These are phyloP conservation scores for Hymenoscyphus infarciens DNA, from an alignment of 2,329 filamentous ascomycete genomes.

Conservation along the genomic window DNA sequence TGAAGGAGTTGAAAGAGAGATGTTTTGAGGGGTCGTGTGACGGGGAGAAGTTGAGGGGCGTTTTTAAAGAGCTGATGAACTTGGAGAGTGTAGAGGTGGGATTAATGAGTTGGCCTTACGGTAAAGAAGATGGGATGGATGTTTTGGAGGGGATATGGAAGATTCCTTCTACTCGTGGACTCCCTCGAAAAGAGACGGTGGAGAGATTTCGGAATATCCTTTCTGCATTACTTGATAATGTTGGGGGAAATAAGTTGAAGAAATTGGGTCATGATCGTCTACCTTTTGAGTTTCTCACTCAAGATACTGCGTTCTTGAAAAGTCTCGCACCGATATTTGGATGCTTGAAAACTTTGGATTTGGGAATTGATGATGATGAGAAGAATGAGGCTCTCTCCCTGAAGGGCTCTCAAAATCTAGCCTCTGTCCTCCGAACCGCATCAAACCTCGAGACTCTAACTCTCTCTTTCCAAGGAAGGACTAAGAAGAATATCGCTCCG, in stretches of 20 bases:
- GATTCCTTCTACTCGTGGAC: constrained; percentile 26
- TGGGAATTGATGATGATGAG: constrained; percentile 25
- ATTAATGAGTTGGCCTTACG: constrained; percentile 25
- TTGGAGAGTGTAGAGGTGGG: constrained; percentile 25
- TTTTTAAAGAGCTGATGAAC: constrained; percentile 24
- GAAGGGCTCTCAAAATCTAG: constrained; percentile 22
- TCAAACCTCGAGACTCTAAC: constrained; percentile 18
- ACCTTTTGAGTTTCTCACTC: constrained; percentile 32
- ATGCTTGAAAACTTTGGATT: constrained; percentile 19
- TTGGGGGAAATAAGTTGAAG: constrained; percentile 14
- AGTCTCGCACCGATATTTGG: constrained; percentile 20
- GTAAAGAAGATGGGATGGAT: constrained; percentile 15
- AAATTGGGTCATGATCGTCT: constrained; percentile 29
- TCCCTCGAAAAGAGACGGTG: constrained; percentile 24
- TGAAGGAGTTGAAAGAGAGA: constrained; percentile 32
- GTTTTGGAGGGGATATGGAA: constrained; percentile 27
- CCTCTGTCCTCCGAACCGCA: constrained; percentile 19
- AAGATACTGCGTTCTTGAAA: constrained; percentile 17
- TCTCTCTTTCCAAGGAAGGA: constrained; percentile 21
- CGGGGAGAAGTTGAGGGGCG: constrained; percentile 13
- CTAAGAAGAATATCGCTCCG: constrained; percentile 22
- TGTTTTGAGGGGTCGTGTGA: constrained; percentile 26
- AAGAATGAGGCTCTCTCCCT: constrained; percentile 17
- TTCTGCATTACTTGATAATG: constrained; percentile 13
- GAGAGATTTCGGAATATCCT: constrained; percentile 27